A percentile compares a stretch with the other conserved stretches of the same genome.
Conservation (phyloP, 495 filamentous ascomycete genomes). For the Neurospora sp. region DNA sequence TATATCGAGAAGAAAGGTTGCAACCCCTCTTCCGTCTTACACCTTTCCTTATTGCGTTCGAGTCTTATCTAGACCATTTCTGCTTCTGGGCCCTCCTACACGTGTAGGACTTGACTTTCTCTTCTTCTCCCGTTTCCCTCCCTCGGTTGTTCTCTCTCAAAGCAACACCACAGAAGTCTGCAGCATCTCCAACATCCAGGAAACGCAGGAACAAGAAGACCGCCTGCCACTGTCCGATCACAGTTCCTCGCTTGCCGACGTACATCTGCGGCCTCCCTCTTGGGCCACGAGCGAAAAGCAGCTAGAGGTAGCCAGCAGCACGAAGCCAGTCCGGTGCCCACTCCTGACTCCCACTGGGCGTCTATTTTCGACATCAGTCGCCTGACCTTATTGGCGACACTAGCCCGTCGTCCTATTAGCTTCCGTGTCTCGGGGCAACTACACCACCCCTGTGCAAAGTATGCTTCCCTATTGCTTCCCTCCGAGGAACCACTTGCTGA, state of each 20-base stretch:
- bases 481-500: slow-evolving; percentile 20
- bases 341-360: slow-evolving; percentile 23
- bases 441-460: slow-evolving; percentile 18
- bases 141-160: not conserved
- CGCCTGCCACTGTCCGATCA: slow-evolving; percentile 5
- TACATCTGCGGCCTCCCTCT: slow-evolving; percentile 16
- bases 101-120: not conserved
- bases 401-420: slow-evolving; percentile 24
- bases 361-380: slow-evolving; percentile 29
- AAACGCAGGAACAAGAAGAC: slow-evolving; percentile 12
- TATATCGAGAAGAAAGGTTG: slow-evolving; percentile 10
- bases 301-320: slow-evolving; percentile 13
- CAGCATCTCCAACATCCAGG: not conserved
- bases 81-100: slow-evolving; percentile 2
- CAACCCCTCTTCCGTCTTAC: slow-evolving; percentile 5
- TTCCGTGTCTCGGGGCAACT: slow-evolving; percentile 3
- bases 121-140: slow-evolving; percentile 1
- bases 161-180: not conserved
- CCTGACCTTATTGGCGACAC: slow-evolving; percentile 22
- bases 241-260: slow-evolving; percentile 7
- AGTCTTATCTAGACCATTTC: slow-evolving; percentile 7
- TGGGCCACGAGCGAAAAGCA: slow-evolving; percentile 8
- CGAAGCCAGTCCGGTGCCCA: slow-evolving; percentile 14
- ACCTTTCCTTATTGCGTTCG: not conserved
- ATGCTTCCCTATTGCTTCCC: slow-evolving; percentile 13